Base-by-base conservation (phyloP, 83 land plant genomes). In the Picea abies region DNA sequence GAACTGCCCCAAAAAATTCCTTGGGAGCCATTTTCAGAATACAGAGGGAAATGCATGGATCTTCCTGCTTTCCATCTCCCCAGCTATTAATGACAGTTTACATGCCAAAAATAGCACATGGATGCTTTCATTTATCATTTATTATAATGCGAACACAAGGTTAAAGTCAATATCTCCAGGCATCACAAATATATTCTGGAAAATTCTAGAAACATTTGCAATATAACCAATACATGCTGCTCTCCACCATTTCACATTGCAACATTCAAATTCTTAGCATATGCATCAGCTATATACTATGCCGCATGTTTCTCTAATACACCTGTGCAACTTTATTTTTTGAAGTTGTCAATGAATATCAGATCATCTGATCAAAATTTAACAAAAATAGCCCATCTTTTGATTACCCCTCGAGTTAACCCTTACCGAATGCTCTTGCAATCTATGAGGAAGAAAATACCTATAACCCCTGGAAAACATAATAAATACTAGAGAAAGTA, bases 101-200 rank as follows among this genome's bases (percentile, higher is more conserved):
- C 22, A 9, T 73, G 58, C 25, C 60, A 47, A 73, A 44, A 73
- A 7, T 3, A 47, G 5, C 47, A 49, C 47, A 39, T 19, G 0
- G 19, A 7, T 71, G 19, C 49, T 39, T 71, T 20, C 49, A 71
- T 6, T 39, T 71, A 39, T 39, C 49, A 19, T 39, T 71, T 37
- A 71, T 73, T 41, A 47, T 52, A 52, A 52, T n/a, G 47, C 10
- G 58, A 73, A 73, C 15, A 10, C 10, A 71, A 71, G 19, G 76
- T 71, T 71, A 20, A 71, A 71, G 76, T 16, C 76, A 17, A 68
- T 68, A 39, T 35, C 23, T 71, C 76, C 76, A 71, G 49, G 20
- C 8, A 19, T 47, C 23, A 73, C 22, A 73, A 49, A 73, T 47
- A 73, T 29, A 15, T 14, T 22, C 78, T 49, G 4, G 78, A 52